A percentile compares a stretch with the other conserved stretches of the same genome.
Evolutionary conservation across 768 basidiomycete species (phyloP).

Genomic region (Xerocomus brunneocitrinus): DNA sequence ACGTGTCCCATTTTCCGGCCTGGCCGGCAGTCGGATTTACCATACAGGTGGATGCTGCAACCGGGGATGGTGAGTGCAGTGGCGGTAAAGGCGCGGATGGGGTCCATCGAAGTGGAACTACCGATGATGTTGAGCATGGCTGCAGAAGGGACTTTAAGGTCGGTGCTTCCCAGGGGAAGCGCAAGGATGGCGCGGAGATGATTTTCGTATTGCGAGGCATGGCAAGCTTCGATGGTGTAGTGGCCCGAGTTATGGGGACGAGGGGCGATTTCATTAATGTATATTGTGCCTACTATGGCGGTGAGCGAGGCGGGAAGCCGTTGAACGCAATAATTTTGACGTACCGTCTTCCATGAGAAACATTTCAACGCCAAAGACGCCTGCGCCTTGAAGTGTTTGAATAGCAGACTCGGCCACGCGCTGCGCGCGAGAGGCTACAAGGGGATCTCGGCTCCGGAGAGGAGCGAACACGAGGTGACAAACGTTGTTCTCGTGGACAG

Average conservation of each 20-base stretch:
- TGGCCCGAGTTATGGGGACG: conserved; percentile 98
- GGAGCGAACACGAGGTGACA: conserved; percentile 93
- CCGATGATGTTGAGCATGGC: conserved; percentile 97
- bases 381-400: conserved; percentile 76
- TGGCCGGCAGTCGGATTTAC: conserved; percentile 84
- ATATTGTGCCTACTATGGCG: conserved; percentile 53
- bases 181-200: conserved; percentile 92
- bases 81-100: conserved; percentile 52
- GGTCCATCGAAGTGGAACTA: conserved; percentile 58
- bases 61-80: conserved; percentile 69
- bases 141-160: conserved; percentile 79
- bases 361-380: conserved; percentile 98
- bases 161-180: conserved; percentile 84
- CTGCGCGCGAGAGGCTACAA: conserved; percentile 57
- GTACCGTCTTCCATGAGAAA: conserved; percentile 85
- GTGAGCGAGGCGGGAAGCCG: not conserved
- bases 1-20: conserved; percentile 99
- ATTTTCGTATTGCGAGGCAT: conserved; percentile 95
- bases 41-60: conserved; percentile 84
- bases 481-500: conserved; percentile 89
- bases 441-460: conserved; percentile 55
- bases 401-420: conserved; percentile 78
- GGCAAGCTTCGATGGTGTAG: conserved; percentile 96
- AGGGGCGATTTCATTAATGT: conserved; percentile 96
- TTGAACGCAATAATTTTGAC: conserved; percentile 14